Evolutionary conservation across 495 filamentous ascomycete species (phyloP).

Genomic region (Barbatosphaeria neglecta): DNA sequence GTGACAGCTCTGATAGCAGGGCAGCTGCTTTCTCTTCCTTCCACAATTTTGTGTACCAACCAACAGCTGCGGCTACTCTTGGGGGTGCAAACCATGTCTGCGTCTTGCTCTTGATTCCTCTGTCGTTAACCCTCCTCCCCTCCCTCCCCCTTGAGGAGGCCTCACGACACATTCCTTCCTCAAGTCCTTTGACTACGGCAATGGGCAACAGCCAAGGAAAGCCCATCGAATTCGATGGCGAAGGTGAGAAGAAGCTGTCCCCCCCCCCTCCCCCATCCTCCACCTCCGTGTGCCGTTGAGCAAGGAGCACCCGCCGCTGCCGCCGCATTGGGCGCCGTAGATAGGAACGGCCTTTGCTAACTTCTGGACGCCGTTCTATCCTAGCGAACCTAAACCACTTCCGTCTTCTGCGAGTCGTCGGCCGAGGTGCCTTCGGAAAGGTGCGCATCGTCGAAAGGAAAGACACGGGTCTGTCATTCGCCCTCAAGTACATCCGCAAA

Average conservation of each 20-base stretch:
- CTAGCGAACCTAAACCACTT: slow-evolving; percentile 96
- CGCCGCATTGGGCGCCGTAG: neutral
- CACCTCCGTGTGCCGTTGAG: slow-evolving; percentile 5
- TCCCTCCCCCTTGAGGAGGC: neutral
- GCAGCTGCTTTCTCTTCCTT: neutral
- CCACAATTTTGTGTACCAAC: neutral
- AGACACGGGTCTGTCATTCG: slow-evolving; percentile 83
- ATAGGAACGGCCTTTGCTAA: neutral
- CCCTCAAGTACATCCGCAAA: slow-evolving; percentile 96
- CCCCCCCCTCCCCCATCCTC: neutral
- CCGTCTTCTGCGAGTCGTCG: slow-evolving; percentile 85
- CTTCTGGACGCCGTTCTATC: neutral
- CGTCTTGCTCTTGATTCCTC: neutral
- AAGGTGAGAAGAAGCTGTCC: slow-evolving; percentile 54
- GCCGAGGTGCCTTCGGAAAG: slow-evolving; percentile 96
- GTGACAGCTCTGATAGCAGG: no score
- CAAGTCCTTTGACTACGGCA: neutral
- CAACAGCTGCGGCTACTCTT: neutral
- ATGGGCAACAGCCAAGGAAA: slow-evolving; percentile 97
- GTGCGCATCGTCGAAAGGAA: slow-evolving; percentile 97
- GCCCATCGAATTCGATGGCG: slow-evolving; percentile 80
- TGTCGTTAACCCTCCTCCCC: neutral
- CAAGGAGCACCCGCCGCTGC: neutral
- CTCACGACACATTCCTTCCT: neutral
- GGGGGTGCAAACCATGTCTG: neutral